Percentiles rank a stretch among this genome's conserved stretches.
These are phyloP conservation scores for Citrus trifoliata DNA, from an alignment of 345 rosid genomes.

Conservation along the genomic window DNA sequence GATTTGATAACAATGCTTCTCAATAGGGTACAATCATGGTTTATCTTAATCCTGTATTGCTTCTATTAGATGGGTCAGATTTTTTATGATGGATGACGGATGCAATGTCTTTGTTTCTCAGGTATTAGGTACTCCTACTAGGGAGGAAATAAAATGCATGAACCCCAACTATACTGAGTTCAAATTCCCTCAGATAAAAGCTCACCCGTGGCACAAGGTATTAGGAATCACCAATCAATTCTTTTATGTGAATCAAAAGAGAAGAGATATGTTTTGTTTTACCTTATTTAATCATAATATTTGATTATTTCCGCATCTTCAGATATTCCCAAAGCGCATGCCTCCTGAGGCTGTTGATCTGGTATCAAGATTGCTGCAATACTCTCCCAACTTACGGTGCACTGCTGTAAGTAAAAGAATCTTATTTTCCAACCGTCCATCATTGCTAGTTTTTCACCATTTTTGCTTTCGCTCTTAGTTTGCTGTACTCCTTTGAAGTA, in stretches of 20 bases:
- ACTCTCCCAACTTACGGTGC: conserved; percentile 92
- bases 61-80: not conserved
- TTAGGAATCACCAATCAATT: not conserved
- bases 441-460: not conserved
- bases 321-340: conserved; percentile 96
- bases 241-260: not conserved
- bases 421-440: not conserved
- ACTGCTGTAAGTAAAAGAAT: conserved; percentile 62
- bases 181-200: conserved; percentile 96
- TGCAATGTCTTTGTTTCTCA: conserved; percentile 20
- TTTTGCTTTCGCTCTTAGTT: not conserved
- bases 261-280: not conserved
- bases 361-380: conserved; percentile 92
- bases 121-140: conserved; percentile 97
- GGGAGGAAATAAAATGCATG: conserved; percentile 99
- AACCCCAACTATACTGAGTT: conserved; percentile 94
- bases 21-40: not conserved
- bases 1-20: not conserved
- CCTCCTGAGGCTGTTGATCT: conserved; percentile 97
- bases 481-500: not conserved
- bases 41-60: not conserved
- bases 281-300: not conserved
- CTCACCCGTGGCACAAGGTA: conserved; percentile 99
- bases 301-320: conserved; percentile 7
- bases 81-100: not conserved